Evolutionary conservation across 2,329 filamentous ascomycete species (phyloP).

Genomic region (Penicillium vulpinum): DNA sequence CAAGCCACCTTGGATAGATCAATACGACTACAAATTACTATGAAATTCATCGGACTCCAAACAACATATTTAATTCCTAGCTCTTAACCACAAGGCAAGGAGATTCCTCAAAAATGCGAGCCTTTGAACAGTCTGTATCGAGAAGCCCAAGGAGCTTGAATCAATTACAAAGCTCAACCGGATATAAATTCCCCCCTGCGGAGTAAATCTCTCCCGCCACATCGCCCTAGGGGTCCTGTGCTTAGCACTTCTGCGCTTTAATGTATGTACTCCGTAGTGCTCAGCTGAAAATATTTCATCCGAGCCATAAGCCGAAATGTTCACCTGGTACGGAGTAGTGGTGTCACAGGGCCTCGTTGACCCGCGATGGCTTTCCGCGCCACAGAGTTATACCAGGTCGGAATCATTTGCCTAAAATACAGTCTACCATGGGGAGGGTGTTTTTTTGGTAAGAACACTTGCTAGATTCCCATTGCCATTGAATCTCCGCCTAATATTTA

Average conservation of each 20-base stretch:
- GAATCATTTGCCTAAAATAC: slow-evolving; percentile 2
- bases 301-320: background rate
- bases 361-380: slow-evolving; percentile 2
- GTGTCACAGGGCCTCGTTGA: background rate
- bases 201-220: slow-evolving; percentile 15
- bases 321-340: background rate
- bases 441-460: slow-evolving; percentile 1
- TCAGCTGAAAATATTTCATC: background rate
- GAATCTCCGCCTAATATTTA: background rate
- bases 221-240: too few species aligned
- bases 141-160: background rate
- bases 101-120: background rate
- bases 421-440: slow-evolving; percentile 9
- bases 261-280: too few species aligned
- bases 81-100: background rate
- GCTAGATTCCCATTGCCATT: background rate
- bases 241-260: background rate
- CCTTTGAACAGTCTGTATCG: background rate
- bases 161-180: slow-evolving; percentile 13
- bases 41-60: too few species aligned
- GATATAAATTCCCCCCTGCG: slow-evolving; percentile 22
- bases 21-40: background rate
- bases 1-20: background rate
- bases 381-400: slow-evolving; percentile 13
- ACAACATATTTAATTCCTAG: background rate